Conservation (phyloP, 805 yeast species). For the Wickerhamomyces chaumierensis region DNA sequence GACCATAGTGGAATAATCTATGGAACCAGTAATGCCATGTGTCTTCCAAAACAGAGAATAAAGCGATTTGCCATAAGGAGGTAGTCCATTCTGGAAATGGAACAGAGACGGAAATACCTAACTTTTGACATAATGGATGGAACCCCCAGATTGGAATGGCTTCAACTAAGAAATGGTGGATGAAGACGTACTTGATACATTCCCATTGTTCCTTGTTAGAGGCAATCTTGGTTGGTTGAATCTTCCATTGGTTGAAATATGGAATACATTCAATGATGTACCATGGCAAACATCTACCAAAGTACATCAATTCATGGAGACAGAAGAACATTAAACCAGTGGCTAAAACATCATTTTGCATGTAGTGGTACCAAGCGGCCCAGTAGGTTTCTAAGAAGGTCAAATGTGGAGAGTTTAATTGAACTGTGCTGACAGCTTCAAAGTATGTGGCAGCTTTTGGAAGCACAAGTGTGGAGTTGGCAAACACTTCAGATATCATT, state of each 20-base stretch:
- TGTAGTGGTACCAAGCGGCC: constrained; percentile 82
- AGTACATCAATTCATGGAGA: constrained; percentile 82
- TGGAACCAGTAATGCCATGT: constrained; percentile 97
- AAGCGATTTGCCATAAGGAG: constrained; percentile 52
- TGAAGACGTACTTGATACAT: constrained; percentile 75
- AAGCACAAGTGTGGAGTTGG: constrained; percentile 8
- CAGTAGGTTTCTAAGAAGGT: constrained; percentile 53
- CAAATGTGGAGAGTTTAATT: constrained; percentile 5
- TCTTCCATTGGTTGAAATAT: constrained; percentile 75
- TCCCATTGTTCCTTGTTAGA: constrained; percentile 82
- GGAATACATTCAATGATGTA: constrained; percentile 76
- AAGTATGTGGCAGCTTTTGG: constrained; percentile 9
- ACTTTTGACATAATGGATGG: constrained; percentile 79
- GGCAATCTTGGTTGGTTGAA: constrained; percentile 81
- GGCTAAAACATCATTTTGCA: constrained; percentile 82
- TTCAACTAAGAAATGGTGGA: constrained; percentile 85
- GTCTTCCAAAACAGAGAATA: constrained; percentile 83
- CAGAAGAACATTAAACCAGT: constrained; percentile 79
- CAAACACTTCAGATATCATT: constrained; percentile 12
- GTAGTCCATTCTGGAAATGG: constrained; percentile 70
- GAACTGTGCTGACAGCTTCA: constrained; percentile 7
- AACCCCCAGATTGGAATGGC: constrained; percentile 95
- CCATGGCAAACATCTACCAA: constrained; percentile 92
- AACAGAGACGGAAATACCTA: constrained; percentile 68
- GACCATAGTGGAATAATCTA: constrained; percentile 79